Percentiles rank a stretch among this genome's conserved stretches.
These are phyloP conservation scores for Macrocybe gigantea DNA, from an alignment of 768 basidiomycete genomes.

Conservation along the genomic window DNA sequence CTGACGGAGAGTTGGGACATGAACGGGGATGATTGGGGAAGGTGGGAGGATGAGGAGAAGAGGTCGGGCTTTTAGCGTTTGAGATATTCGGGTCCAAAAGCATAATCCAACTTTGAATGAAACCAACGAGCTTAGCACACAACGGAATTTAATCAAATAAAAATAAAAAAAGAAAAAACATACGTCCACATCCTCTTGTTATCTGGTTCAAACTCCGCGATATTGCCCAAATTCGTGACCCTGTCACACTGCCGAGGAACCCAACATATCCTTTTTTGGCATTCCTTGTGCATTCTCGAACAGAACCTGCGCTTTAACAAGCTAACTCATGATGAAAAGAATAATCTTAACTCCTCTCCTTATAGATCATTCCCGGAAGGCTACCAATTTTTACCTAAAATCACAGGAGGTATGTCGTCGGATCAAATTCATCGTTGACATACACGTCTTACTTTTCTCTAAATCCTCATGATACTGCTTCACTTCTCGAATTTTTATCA, in stretches of 20 bases:
- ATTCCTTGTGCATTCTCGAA: too few relatives aligned
- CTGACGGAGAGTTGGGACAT: neutral
- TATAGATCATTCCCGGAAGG: neutral
- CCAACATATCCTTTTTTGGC: too few relatives aligned
- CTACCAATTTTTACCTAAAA: conserved; percentile 1
- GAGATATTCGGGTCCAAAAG: conserved; percentile 6
- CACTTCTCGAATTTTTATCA: too few relatives aligned
- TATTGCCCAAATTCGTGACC: neutral
- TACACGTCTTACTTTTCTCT: too few relatives aligned
- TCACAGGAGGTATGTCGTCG: conserved; percentile 2
- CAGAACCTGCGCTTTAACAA: too few relatives aligned
- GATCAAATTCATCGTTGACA: neutral
- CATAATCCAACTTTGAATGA: too few relatives aligned
- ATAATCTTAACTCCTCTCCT: too few relatives aligned
- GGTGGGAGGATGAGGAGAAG: neutral
- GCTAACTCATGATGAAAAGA: too few relatives aligned
- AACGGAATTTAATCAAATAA: too few relatives aligned
- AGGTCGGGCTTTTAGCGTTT: conserved; percentile 1
- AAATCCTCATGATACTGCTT: too few relatives aligned
- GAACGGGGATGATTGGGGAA: neutral
- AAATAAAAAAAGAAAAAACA: neutral
- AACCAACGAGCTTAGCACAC: too few relatives aligned
- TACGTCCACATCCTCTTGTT: neutral
- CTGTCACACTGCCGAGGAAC: neutral
- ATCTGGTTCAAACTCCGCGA: neutral